phyloP scores from a whole-genome alignment of 163 green algal genomes.

The Chlorella variabilis region DNA sequence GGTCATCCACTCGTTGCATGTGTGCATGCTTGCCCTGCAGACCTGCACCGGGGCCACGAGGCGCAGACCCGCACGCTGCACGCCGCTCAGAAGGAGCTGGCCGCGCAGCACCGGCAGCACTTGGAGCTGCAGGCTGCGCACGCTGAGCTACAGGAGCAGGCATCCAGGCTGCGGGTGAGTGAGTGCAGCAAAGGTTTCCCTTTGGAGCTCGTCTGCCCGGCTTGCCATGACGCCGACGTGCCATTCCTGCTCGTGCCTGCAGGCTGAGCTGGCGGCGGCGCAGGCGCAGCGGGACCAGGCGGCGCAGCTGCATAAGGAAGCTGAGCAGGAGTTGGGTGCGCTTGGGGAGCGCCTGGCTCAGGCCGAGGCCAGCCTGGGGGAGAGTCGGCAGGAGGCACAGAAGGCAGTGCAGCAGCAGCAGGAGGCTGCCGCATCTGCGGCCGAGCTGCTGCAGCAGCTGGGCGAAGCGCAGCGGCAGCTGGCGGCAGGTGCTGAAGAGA shows the following conservation, averaged over 20 bases:
- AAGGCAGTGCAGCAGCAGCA: neutral
- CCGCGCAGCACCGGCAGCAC: neutral
- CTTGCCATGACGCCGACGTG: neutral
- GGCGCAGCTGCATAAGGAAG: neutral
- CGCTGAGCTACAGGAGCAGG: neutral
- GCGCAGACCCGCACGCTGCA: neutral
- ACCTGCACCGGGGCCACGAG: slow-evolving; percentile 20
- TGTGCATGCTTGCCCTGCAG: no score
- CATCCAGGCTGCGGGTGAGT: neutral
- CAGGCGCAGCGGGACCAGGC: neutral
- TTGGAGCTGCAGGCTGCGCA: slow-evolving; percentile 4
- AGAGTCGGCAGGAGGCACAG: neutral
- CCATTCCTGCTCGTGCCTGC: neutral
- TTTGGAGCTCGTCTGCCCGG: no score
- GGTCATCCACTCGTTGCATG: no score
- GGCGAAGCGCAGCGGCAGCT: neutral
- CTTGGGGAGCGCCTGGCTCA: slow-evolving; percentile 9
- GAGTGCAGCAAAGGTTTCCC: neutral
- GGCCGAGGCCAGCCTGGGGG: neutral
- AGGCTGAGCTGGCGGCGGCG: slow-evolving; percentile 1
- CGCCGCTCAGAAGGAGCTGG: slow-evolving; percentile 1
- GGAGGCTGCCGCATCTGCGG: neutral
- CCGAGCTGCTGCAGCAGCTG: slow-evolving; percentile 18
- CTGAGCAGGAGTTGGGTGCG: neutral
- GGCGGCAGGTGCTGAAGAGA: neutral